Evolutionary conservation across 129 eudicot genomes (phyloP).

Genomic region (Flaveria bidentis): DNA sequence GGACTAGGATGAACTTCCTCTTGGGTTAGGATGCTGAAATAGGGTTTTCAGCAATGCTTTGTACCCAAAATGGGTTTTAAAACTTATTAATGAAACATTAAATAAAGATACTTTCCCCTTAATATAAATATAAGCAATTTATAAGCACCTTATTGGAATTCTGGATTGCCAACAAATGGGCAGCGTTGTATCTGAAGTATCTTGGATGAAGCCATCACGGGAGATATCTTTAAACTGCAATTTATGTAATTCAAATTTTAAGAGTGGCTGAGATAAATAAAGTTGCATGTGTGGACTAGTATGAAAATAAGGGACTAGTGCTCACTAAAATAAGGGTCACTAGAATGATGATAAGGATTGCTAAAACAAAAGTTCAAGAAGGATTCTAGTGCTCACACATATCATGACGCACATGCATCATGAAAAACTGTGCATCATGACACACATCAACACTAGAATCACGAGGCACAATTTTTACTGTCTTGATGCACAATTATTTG

Average conservation of each 20-base stretch:
- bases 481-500: background rate
- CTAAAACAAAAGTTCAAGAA: background rate
- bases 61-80: background rate
- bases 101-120: background rate
- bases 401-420: background rate
- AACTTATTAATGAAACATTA: background rate
- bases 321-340: no score
- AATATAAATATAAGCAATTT: background rate
- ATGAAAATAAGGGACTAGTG: background rate
- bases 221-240: slow-evolving; percentile 59
- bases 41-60: background rate
- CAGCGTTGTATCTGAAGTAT: slow-evolving; percentile 63
- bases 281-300: background rate
- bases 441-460: background rate
- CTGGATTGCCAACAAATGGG: slow-evolving; percentile 75
- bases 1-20: background rate
- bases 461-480: background rate
- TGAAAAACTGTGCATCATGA: background rate
- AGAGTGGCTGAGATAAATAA: background rate
- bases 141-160: slow-evolving; percentile 57
- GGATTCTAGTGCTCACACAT: background rate
- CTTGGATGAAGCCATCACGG: slow-evolving; percentile 50
- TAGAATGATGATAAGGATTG: background rate
- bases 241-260: slow-evolving; percentile 5
- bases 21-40: background rate